Conservation (phyloP, 1,139 yeast genomes). For the Fermentozyma sake region DNA sequence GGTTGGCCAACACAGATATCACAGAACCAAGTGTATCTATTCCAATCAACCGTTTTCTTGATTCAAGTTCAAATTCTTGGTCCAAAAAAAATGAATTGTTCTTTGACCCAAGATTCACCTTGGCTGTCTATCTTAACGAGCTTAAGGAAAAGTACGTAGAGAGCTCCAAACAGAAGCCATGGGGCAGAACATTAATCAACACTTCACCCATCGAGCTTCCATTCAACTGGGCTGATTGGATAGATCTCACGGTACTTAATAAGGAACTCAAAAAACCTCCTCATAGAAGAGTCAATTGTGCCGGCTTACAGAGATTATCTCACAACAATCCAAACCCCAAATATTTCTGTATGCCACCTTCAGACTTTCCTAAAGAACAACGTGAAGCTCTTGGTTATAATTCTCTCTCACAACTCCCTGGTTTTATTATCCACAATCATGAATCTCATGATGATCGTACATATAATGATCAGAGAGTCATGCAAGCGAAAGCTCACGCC, state of each 20-base stretch:
- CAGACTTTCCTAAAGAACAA: constrained; percentile 6
- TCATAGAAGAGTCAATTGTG: constrained; percentile 8
- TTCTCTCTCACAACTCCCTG: constrained; percentile 12
- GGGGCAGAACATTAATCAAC: too few relatives aligned
- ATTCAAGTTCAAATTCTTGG: constrained; percentile 16
- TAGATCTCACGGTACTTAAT: constrained; percentile 42
- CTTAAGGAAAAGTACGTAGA: constrained; percentile 8
- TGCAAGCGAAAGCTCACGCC: constrained; percentile 14
- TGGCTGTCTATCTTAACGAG: constrained; percentile 32
- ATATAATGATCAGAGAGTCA: constrained; percentile 10
- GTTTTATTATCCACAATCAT: constrained; percentile 16
- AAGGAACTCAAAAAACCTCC: constrained; percentile 24
- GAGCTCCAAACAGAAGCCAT: constrained; percentile 7
- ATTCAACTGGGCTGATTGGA: constrained; percentile 59
- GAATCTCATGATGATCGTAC: constrained; percentile 14
- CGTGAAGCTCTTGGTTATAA: constrained; percentile 9
- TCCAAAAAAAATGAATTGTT: constrained; percentile 8
- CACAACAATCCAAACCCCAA: constrained; percentile 11
- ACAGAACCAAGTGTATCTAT: constrained; percentile 6
- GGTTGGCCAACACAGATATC: constrained; percentile 12
- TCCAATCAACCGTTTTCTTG: constrained; percentile 11
- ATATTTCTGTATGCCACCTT: constrained; percentile 14
- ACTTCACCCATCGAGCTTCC: constrained; percentile 36
- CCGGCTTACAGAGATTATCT: constrained; percentile 12
- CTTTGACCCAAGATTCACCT: constrained; percentile 49